phyloP scores from a whole-genome alignment of 345 rosid genomes.

The Turnera subulata region DNA sequence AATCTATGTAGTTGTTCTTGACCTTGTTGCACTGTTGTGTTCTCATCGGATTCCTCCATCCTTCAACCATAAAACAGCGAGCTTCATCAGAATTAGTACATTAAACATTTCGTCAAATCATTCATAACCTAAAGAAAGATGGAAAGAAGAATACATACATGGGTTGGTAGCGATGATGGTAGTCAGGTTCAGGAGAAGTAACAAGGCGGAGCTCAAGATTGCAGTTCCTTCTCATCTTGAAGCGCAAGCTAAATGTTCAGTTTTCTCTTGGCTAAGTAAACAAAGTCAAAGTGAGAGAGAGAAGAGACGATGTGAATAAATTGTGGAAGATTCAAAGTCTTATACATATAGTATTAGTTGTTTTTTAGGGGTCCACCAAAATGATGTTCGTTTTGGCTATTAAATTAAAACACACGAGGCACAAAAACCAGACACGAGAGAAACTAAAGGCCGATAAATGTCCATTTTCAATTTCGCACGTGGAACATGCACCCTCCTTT shows the following conservation, averaged over 20 bases:
- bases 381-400: not conserved
- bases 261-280: not conserved
- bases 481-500: not conserved
- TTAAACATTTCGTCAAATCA: not conserved
- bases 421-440: not conserved
- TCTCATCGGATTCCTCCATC: conserved; percentile 15
- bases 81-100: not conserved
- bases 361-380: not conserved
- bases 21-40: conserved; percentile 4
- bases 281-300: not conserved
- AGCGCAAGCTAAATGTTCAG: not conserved
- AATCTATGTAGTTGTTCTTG: conserved; percentile 40
- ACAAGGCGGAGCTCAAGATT: conserved; percentile 42
- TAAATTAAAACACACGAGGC: not conserved
- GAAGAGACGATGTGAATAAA: too few relatives aligned
- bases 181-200: conserved; percentile 14
- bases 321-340: not conserved
- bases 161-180: conserved; percentile 1
- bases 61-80: conserved; percentile 6
- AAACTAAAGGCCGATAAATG: not conserved
- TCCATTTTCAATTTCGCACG: conserved; percentile 6
- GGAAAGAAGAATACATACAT: conserved; percentile 4
- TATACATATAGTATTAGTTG: not conserved
- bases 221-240: conserved; percentile 39
- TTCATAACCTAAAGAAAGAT: not conserved